Base-by-base conservation (phyloP, 2,329 filamentous ascomycete species). In the Trichoderma sp. region DNA sequence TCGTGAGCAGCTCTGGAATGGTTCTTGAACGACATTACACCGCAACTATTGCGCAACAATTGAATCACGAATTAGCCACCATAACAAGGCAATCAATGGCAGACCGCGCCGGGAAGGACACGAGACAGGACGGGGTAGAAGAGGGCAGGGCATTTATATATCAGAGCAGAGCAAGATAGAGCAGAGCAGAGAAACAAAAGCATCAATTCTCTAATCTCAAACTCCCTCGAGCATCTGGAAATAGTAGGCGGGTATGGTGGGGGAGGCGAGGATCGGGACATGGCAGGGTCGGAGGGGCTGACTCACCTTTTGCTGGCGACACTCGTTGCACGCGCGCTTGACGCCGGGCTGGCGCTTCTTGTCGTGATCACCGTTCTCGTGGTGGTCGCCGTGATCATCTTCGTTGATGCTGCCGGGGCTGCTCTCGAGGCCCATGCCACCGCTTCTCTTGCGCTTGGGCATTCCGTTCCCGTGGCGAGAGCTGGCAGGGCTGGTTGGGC, bases 311-410 rank as follows among this genome's bases (percentile, higher is more conserved):
- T 95, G 93, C 82, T 95, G 93, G 73, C 92, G 88, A 79, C 92
- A 95, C 81, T 95, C 92, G 78, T 95, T 95, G 82, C 93, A 95
- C 6, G 93, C 93, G 77, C 93, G 87, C 84, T 95, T 94, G 63
- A 92, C 90, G 69, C 90, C 90, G 30, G 90, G 90, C 75, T 91
- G 88, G 73, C 89, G 86, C 80, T 89, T 89, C 81, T 88, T 88
- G 76, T 90, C 88, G 61, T 84, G 81, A 67, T 87, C 85, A 63
- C 84, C 82, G 64, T 84, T 80, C 70, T 89, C 85, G 34, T 68
- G 72, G n/a, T 73, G 73, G 32, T 89, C 88, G 72, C 90, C 88
- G 71, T 89, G 85, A 71, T 86, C 86, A 71, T 85, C 85, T 64
- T 85, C 83, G 53, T 80, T 73, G 58, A 73, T 75, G 76, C 88